Evolutionary conservation across 768 basidiomycete species (phyloP).

Genomic region (Dacryopinax spathularia): DNA sequence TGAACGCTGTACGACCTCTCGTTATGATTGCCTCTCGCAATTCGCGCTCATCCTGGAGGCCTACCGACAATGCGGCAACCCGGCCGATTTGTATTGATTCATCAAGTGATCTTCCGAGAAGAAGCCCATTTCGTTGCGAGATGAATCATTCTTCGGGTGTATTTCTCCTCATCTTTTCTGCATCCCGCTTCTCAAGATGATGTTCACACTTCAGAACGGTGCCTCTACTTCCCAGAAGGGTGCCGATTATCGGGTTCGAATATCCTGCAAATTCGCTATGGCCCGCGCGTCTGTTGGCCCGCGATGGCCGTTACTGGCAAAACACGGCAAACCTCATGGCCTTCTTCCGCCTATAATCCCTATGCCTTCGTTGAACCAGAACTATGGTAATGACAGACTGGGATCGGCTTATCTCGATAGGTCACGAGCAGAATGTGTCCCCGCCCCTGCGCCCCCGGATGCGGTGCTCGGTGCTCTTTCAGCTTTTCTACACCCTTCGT

Average conservation of each 20-base stretch:
- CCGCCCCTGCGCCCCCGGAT: not conserved
- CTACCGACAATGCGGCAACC: no score
- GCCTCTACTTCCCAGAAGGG: no score
- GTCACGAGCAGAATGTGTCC: not conserved
- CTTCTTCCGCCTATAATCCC: not conserved
- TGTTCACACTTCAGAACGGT: no score
- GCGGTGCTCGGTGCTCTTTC: not conserved
- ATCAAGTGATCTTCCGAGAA: no score
- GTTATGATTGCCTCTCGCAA: no score
- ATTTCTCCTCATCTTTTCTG: no score
- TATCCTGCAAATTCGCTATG: not conserved
- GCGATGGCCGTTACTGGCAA: not conserved
- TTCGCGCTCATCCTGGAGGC: no score
- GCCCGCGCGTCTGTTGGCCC: not conserved
- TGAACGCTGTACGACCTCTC: no score
- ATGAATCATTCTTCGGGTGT: no score
- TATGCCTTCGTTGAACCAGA: not conserved
- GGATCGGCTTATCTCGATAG: not conserved
- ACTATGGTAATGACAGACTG: conserved; percentile 1
- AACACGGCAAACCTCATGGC: not conserved
- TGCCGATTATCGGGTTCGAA: not conserved
- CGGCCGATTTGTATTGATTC: no score
- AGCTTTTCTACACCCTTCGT: not conserved
- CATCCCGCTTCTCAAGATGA: no score
- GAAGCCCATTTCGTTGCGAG: no score